Percentiles rank a stretch among this genome's conserved stretches.
These are phyloP conservation scores for Chlamydomonas schloesseri DNA, from an alignment of 139 green algal genomes.

Conservation along the genomic window DNA sequence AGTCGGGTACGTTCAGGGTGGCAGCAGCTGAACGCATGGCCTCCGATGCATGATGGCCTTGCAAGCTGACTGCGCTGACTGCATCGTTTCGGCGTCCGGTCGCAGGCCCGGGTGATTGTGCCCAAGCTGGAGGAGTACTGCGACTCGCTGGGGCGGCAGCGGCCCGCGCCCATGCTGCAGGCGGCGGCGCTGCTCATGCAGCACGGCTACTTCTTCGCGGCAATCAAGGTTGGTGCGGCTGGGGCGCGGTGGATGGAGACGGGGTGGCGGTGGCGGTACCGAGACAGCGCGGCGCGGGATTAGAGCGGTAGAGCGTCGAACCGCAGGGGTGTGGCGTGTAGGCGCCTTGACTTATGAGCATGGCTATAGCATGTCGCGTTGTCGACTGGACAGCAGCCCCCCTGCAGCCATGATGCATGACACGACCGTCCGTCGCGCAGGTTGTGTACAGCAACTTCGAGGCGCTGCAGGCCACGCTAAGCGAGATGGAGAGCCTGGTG, in stretches of 20 bases:
- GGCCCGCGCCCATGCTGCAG: constrained; percentile 39
- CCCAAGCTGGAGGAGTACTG: constrained; percentile 52
- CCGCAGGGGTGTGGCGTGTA: too few species aligned
- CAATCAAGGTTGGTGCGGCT: constrained; percentile 40
- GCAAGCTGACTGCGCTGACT: too few species aligned
- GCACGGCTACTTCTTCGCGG: constrained; percentile 52
- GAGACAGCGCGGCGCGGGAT: background rate
- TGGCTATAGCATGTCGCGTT: too few species aligned
- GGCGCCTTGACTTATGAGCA: too few species aligned
- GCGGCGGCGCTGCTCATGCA: constrained; percentile 52
- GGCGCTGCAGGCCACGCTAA: constrained; percentile 47
- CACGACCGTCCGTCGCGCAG: too few species aligned
- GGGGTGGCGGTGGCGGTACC: background rate
- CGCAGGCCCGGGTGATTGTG: constrained; percentile 5
- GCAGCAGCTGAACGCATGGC: too few species aligned
- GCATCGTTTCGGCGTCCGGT: too few species aligned
- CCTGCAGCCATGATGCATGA: too few species aligned
- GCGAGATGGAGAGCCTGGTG: constrained; percentile 47
- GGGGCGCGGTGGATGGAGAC: background rate
- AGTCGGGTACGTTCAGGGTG: too few species aligned
- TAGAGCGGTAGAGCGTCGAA: too few species aligned
- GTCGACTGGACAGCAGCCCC: too few species aligned
- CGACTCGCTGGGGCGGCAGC: constrained; percentile 22
- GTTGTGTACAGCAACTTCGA: constrained; percentile 49
- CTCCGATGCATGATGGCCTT: too few species aligned